Base-by-base conservation (phyloP, 306 rosid species). In the Oemleria cerasiformis region DNA sequence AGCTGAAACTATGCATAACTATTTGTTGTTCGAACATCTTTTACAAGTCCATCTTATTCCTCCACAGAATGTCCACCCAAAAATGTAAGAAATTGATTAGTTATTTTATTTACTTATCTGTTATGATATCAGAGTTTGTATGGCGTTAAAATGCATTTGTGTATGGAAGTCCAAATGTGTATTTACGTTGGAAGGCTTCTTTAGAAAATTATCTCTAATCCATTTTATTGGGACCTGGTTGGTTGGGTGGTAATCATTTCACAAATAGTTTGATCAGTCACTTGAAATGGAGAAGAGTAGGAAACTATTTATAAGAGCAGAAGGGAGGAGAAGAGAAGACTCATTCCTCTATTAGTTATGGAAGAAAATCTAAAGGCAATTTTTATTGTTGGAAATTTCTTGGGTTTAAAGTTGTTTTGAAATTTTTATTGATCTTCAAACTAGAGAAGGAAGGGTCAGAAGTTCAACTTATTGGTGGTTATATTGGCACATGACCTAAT, bases 1-100 rank as follows among this genome's bases (percentile, higher is more conserved):
- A 25, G 95, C 96, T 41, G 94, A 91, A 47, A 84, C 92, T 40
- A 93, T 94, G 99, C 90, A 94, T 80, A 94, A 94, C 66, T 90
- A 94, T 78, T 80, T 94, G 74, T 82, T 91, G 63, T 84, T 79
- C 8, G 97, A 91, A 72, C 97, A 88, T 78, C 81, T 94, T 72
- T 75, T 94, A 83, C 96, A 91, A 71, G 95, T 85, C 62, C 73
- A 77, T 43, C 73, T 85, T 63, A 58, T 94, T 85, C 90, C 97
- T 67, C 69, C 84, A 0, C 90, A 91, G 82, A 75, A 80, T n/a
- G 92, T 89, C 73, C 99, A 89, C 75, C 88, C 88, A 0, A 87
- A 79, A 23, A 53, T 94, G 97, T 94, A 83, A 86, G 97, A 70
- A 50, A 72, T 63, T 70, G 34, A 11, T 68, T 51, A 15, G 53